A percentile compares a stretch with the other conserved stretches of the same genome.
phyloP scores from a whole-genome alignment of 331 rosid species.

The Pyracantha coccinea region DNA sequence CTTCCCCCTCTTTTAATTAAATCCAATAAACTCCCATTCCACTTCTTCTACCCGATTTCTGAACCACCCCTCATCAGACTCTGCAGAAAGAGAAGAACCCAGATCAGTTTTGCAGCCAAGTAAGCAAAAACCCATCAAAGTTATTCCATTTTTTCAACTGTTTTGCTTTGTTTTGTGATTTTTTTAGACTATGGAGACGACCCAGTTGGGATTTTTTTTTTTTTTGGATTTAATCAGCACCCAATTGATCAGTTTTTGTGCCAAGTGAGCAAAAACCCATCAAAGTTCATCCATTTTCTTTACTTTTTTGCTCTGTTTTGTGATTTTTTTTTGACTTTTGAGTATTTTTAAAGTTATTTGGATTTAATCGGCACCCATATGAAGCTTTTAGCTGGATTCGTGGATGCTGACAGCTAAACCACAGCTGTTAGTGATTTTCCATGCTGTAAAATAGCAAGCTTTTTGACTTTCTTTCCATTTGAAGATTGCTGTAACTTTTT shows the following conservation, averaged over 20 bases:
- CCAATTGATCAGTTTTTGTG: too few species aligned
- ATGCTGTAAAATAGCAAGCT: not conserved
- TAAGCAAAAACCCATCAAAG: constrained; percentile 15
- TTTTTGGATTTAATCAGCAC: too few species aligned
- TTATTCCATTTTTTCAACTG: not conserved
- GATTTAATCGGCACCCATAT: constrained; percentile 27
- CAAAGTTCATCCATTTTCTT: too few species aligned
- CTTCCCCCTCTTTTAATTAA: too few species aligned
- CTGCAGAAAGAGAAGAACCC: constrained; percentile 6
- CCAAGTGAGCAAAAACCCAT: too few species aligned
- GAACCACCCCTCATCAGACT: too few species aligned
- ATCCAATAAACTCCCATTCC: too few species aligned
- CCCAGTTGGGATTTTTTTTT: too few species aligned
- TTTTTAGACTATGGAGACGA: too few species aligned
- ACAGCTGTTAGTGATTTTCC: not conserved
- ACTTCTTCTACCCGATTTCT: too few species aligned
- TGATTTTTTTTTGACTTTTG: not conserved
- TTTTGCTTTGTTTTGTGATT: too few species aligned
- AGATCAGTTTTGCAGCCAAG: constrained; percentile 41
- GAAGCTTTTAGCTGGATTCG: not conserved
- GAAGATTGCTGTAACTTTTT: not conserved
- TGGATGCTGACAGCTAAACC: constrained; percentile 2
- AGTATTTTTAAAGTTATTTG: constrained; percentile 13
- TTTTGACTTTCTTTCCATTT: not conserved
- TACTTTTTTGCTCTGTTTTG: too few species aligned